Evolutionary conservation across 345 rosid genomes (phyloP), one percentile per base, ranked within the genome.

Genomic region (Acer yangbiense): DNA sequence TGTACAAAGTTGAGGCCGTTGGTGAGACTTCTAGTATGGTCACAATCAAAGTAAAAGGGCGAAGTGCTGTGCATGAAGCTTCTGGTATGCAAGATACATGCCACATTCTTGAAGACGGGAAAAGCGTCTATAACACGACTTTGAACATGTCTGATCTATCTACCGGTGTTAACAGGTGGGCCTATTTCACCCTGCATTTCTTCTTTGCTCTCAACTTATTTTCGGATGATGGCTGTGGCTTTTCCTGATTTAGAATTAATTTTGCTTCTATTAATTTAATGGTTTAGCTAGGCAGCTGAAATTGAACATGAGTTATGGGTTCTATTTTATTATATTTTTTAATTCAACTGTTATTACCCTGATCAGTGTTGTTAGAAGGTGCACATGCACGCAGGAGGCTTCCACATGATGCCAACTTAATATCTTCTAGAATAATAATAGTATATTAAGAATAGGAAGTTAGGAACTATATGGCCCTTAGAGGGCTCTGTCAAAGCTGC

Each of bases 11-110:
- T 80, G 97, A 92, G 88, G 90, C 89, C 27, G 54, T 85, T 74
- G 93, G 93, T 65, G 95, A 85, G 81, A 65, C 80, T 63, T 82
- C 89, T 66, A 82, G 94, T 75, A 77, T 91, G 80, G 91, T 91
- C 57, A 94, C 97, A 77, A 92, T 96, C 76, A 94, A 92, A 89
- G 99, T 94, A 74, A 96, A 96, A 86, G 99, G 99, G 64, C 88
- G 76, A 76, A 91, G 99, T 79, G 91, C 98, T 82, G 98, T 96
- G 81, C 98, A 96, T 85, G 98, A 89, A 87, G 88, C 92, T 23
- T 96, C 99, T 78, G 95, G 93, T 54, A 81, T 96, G 81, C 97
- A 96, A 81, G 97, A 96, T 81, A 82, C 94, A 50, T 87, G 98
- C 78, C 99, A 94, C 88, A 94, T 96, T 61, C 98, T 94, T 77